Percentiles rank a stretch among this genome's conserved stretches.
Conservation (phyloP, 179 eudicot species). For the Vitellaria paradoxa region DNA sequence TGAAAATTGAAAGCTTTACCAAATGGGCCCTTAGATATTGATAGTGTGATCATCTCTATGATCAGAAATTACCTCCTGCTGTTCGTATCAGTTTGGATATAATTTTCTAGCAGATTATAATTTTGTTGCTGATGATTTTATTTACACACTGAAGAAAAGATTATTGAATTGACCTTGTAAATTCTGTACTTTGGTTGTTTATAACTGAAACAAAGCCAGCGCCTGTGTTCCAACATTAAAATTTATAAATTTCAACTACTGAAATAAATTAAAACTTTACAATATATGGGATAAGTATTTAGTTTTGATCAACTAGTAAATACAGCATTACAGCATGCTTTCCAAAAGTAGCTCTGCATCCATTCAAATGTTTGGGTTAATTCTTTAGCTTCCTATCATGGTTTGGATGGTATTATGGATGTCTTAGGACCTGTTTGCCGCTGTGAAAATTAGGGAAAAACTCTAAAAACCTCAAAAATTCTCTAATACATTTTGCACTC, state of each 20-base stretch:
- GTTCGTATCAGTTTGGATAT: not conserved
- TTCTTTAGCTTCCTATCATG: not conserved
- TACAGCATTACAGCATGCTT: too few relatives aligned
- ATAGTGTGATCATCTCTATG: not conserved
- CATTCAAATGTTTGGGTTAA: not conserved
- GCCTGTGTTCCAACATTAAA: not conserved
- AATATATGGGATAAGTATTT: too few relatives aligned
- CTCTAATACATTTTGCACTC: too few relatives aligned
- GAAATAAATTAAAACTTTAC: not conserved
- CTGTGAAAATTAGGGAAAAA: too few relatives aligned
- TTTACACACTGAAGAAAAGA: not conserved
- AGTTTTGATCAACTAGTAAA: too few relatives aligned
- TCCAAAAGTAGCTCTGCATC: too few relatives aligned
- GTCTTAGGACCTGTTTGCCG: too few relatives aligned
- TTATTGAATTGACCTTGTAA: not conserved
- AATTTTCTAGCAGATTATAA: not conserved
- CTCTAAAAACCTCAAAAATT: too few relatives aligned
- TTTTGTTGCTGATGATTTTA: not conserved
- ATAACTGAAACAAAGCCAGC: not conserved
- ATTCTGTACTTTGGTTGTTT: not conserved
- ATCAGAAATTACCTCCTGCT: not conserved
- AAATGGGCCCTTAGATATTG: too few relatives aligned
- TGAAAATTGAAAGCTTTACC: too few relatives aligned
- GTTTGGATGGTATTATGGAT: not conserved
- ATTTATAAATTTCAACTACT: not conserved